phyloP scores from a whole-genome alignment of 768 basidiomycete genomes.

The Tremella yokohamensis region DNA sequence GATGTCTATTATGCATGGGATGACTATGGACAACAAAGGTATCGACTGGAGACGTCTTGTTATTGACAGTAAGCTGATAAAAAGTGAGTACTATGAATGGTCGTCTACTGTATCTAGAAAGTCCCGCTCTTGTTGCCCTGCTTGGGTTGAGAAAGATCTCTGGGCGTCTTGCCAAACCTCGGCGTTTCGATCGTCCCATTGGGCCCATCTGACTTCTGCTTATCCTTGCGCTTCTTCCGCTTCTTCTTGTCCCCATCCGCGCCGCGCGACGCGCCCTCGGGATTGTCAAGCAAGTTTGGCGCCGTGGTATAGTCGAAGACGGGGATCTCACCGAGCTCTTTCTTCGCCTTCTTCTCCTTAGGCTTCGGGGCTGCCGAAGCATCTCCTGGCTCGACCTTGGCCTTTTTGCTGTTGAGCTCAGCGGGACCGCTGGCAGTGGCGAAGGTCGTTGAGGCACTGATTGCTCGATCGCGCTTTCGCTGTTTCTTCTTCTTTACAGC shows the following conservation, averaged over 20 bases:
- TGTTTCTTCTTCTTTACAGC: slow-evolving; percentile 17
- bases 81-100: too few species aligned
- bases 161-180: slow-evolving; percentile 40
- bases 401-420: not conserved
- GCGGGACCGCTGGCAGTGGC: not conserved
- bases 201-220: slow-evolving; percentile 2
- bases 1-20: too few species aligned
- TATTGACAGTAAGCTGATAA: too few species aligned
- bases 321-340: slow-evolving; percentile 50
- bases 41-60: too few species aligned
- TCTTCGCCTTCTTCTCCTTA: slow-evolving; percentile 19
- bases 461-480: slow-evolving; percentile 3
- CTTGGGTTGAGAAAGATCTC: slow-evolving; percentile 43
- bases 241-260: slow-evolving; percentile 55
- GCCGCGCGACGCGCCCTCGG: slow-evolving; percentile 24
- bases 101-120: slow-evolving; percentile 20
- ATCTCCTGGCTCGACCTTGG: not conserved
- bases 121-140: slow-evolving; percentile 48
- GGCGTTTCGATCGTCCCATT: slow-evolving; percentile 22
- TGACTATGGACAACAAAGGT: too few species aligned
- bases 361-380: not conserved
- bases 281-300: slow-evolving; percentile 67
- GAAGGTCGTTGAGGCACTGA: not conserved
- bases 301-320: slow-evolving; percentile 68
- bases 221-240: slow-evolving; percentile 13